phyloP scores from a whole-genome alignment of 108 stramenopile genomes.

The Cyclotella atomus region DNA sequence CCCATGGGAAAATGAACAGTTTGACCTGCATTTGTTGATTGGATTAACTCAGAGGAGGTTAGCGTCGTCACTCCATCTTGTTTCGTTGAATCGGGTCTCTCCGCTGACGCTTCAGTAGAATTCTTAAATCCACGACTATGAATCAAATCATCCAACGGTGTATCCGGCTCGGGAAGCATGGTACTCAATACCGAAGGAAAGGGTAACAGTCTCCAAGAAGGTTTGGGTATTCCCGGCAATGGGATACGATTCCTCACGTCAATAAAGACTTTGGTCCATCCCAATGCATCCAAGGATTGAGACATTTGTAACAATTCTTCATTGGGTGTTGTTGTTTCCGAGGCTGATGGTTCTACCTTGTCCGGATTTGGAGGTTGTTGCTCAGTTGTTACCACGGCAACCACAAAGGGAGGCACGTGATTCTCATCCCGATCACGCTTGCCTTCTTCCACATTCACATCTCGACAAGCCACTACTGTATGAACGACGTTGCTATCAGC shows the following conservation, averaged over 20 bases:
- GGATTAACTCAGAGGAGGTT: conserved; percentile 50
- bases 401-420: conserved; percentile 38
- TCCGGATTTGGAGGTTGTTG: conserved; percentile 10
- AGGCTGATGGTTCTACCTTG: neutral
- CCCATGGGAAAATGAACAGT: conserved; percentile 70
- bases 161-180: conserved; percentile 19
- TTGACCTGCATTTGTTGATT: conserved; percentile 56
- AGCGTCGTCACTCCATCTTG: conserved; percentile 24
- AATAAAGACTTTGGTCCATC: conserved; percentile 91
- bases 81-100: neutral
- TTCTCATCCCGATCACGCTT: neutral
- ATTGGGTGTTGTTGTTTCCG: neutral
- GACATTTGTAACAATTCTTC: conserved; percentile 69
- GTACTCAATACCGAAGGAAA: conserved; percentile 10
- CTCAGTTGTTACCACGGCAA: conserved; percentile 40
- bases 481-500: conserved; percentile 64
- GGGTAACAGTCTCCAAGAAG: conserved; percentile 22
- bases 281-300: conserved; percentile 69
- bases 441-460: conserved; percentile 11
- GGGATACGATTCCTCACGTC: conserved; percentile 75
- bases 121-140: conserved; percentile 12
- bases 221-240: conserved; percentile 47
- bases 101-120: neutral
- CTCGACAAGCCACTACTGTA: conserved; percentile 30
- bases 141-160: conserved; percentile 41